These are phyloP conservation scores for Neurospora terricola DNA, from an alignment of 495 filamentous ascomycete genomes.

Conservation along the genomic window DNA sequence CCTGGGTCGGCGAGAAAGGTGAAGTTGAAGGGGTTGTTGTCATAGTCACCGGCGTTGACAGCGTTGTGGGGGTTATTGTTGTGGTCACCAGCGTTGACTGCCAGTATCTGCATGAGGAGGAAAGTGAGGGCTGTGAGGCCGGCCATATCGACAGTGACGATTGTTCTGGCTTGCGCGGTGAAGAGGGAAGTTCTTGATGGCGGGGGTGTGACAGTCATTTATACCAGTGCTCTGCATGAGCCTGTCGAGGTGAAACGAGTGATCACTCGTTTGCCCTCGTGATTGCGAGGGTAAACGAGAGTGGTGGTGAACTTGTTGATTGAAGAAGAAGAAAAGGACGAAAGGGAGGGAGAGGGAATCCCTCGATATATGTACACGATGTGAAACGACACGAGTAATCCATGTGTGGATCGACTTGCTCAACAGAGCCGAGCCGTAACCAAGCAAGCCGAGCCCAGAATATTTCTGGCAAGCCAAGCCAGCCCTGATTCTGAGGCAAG, in stretches of 20 bases:
- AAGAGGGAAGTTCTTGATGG: background rate
- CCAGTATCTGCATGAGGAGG: background rate
- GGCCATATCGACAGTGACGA: background rate
- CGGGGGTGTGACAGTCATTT: background rate
- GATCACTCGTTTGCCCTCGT: too few relatives aligned
- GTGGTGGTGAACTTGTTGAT: too few relatives aligned
- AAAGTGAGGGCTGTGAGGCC: background rate
- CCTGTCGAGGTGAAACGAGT: too few relatives aligned
- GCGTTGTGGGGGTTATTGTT: background rate
- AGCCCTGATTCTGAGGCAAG: background rate
- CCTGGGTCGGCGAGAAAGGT: background rate
- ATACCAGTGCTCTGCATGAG: background rate
- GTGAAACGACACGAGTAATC: too few relatives aligned
- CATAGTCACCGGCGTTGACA: background rate
- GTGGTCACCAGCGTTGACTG: background rate
- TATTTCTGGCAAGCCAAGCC: background rate
- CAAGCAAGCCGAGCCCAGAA: background rate
- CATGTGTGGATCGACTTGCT: too few relatives aligned
- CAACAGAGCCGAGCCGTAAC: background rate
- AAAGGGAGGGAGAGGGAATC: too few relatives aligned
- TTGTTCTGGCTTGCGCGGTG: background rate
- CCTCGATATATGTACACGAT: too few relatives aligned
- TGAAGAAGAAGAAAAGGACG: too few relatives aligned
- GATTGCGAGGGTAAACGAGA: too few relatives aligned
- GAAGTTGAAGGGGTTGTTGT: background rate